Evolutionary conservation across 257 asterid species (phyloP), one percentile per base, ranked within the genome.

Genomic region (Leptodermis oblonga): DNA sequence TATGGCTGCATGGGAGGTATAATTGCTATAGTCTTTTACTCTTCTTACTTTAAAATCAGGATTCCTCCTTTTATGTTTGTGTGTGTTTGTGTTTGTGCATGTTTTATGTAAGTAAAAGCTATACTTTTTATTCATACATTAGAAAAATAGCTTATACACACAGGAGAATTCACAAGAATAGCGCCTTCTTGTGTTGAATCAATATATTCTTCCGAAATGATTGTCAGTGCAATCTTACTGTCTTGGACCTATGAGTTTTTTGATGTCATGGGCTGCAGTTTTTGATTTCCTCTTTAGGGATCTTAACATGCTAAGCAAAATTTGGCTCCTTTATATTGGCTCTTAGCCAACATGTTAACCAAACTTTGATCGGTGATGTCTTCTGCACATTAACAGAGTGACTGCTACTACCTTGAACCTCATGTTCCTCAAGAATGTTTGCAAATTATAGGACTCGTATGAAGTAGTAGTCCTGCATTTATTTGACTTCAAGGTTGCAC

Each of bases 1-100:
- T 93, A 85, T 90, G 68, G 89, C 90, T 34, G 95, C 99, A 25
- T 93, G 99, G 97, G 96, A 93, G 92, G 99, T 89, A 81, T 78
- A 68, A 74, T n/a, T 71, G 52, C 62, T 75, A 65, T 67, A 65
- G 25, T n/a, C 45, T n/a, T n/a, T n/a, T n/a, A n/a, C n/a, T n/a
- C n/a, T 49, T 31, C 33, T 11, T 52, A n/a, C n/a, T 13, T 46
- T 18, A 1, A n/a, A n/a, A 33, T 10, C n/a, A 51, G n/a, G 22
- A 2, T 31, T 31, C 68, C 10, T 31, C 11, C 59, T 30, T 33
- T 12, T 43, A 23, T 5, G n/a, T 49, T 12, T 17, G 31, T 54
- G 33, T 22, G 33, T 53, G n/a, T n/a, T n/a, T n/a, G 31, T 53
- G 11, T 30, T 12, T 58, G 23, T 58, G 41, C 0, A 17, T 22